Conservation (phyloP, 2,329 filamentous ascomycete species). For the Ceratocystis alfenasii region DNA sequence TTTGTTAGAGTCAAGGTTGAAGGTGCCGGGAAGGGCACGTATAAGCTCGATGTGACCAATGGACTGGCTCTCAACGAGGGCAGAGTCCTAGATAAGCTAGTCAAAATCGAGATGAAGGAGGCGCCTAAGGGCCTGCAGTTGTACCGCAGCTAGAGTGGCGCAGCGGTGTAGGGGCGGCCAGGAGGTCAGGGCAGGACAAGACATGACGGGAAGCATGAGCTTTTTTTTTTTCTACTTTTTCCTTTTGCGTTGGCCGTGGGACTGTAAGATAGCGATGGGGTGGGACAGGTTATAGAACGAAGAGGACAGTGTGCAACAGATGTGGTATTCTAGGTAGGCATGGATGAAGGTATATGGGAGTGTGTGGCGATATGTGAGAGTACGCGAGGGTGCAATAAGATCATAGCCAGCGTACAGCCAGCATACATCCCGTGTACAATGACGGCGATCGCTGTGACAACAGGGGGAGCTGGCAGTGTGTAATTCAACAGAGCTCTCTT, state of each 20-base stretch:
- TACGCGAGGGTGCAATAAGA: neutral
- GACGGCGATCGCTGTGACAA: neutral
- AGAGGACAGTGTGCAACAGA: neutral
- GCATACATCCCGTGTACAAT: neutral
- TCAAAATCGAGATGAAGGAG: conserved; percentile 25
- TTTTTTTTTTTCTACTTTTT: neutral
- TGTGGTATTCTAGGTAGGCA: neutral
- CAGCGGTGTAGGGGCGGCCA: neutral
- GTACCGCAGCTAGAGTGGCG: conserved; percentile 15
- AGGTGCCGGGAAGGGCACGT: conserved; percentile 32
- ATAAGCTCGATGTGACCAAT: conserved; percentile 46
- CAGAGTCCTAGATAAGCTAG: conserved; percentile 44
- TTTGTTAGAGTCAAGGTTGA: conserved; percentile 39
- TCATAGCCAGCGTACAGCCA: neutral
- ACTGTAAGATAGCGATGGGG: conserved; percentile 7
- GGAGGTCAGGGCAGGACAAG: no score
- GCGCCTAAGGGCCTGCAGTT: conserved; percentile 15
- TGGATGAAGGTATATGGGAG: no score
- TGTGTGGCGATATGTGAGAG: no score
- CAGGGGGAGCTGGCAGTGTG: neutral
- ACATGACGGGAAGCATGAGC: neutral
- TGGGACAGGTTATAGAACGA: conserved; percentile 4
- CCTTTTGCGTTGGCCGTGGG: neutral
- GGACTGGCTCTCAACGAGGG: conserved; percentile 50
- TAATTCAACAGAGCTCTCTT: neutral